Base-by-base conservation (phyloP, 2,329 filamentous ascomycete species). In the Pyrenophora seminiperda region DNA sequence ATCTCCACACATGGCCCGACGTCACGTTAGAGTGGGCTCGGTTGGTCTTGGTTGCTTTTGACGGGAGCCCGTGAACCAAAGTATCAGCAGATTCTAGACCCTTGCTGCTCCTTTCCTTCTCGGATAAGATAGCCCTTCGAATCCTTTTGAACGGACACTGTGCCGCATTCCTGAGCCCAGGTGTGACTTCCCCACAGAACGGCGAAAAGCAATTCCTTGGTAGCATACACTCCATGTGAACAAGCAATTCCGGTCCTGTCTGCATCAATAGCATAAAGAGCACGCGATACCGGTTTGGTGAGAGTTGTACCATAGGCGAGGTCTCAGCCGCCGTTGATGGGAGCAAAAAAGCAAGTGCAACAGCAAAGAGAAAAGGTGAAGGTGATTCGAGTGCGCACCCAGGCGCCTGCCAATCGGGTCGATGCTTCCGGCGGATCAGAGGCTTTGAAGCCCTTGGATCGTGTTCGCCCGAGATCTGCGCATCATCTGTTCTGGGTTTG, bases 251-350 rank as follows among this genome's bases (percentile, higher is more conserved):
- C 14, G 19, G 18, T 29, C 24, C 44, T 50, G 36, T 17, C 27
- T 36, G 30, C 32, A 45, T 20, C 9, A 19, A 24, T 29, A 42
- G 19, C 19, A 32, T 7, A 27, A 10, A 24, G 32, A 27, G 37
- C 19, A 52, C 22, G 17, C 42, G 14, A 43, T 47, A 39, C 32
- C 39, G 31, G 33, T 27, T 34, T 15, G 41, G 36, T 39, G 45
- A 11, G 30, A 41, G 51, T 51, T 41, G 18, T 22, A 47, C 46
- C 53, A 32, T 58, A 58, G 41, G 51, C 56, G 49, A 59, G 41
- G 51, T 27, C 24, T 27, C 42, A 53, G 58, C 53, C 47, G 51
- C 55, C 33, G 40, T 31, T 15, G 37, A 29, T n/a, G 36, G 22
- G 33, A 24, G 31, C 49, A 57, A 54, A 54, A 57, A 51, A 50